Conservation (phyloP, 2,329 filamentous ascomycete genomes). For the Calonectria pseudoturangicola region DNA sequence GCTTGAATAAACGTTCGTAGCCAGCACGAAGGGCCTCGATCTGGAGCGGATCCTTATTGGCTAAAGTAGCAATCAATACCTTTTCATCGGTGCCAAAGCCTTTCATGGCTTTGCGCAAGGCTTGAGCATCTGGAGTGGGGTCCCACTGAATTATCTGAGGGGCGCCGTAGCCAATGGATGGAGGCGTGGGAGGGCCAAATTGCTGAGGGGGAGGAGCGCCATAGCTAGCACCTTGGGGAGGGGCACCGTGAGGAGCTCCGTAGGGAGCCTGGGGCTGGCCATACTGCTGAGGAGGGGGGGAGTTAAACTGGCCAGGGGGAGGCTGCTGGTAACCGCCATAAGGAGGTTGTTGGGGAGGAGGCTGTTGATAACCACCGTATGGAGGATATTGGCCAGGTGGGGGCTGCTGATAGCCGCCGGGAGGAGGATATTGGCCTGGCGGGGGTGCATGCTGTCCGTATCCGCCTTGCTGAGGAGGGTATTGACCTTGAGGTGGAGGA, state of each 20-base stretch:
- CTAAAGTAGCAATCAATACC: slow-evolving; percentile 80
- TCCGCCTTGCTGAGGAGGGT: slow-evolving; percentile 56
- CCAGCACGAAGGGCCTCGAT: slow-evolving; percentile 80
- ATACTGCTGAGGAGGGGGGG: slow-evolving; percentile 56
- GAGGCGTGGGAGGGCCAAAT: slow-evolving; percentile 72
- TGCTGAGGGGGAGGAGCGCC: slow-evolving; percentile 56
- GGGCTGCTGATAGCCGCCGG: slow-evolving; percentile 52
- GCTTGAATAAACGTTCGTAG: slow-evolving; percentile 78
- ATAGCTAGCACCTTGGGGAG: slow-evolving; percentile 54
- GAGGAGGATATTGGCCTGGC: slow-evolving; percentile 56
- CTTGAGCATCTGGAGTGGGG: slow-evolving; percentile 80
- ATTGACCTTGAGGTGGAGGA: slow-evolving; percentile 56
- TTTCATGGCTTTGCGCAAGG: slow-evolving; percentile 89
- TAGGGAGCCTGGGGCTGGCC: slow-evolving; percentile 38
- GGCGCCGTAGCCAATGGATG: slow-evolving; percentile 84
- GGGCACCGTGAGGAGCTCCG: slow-evolving; percentile 40
- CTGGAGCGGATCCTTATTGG: slow-evolving; percentile 85
- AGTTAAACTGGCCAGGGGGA: slow-evolving; percentile 62
- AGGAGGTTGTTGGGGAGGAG: slow-evolving; percentile 55
- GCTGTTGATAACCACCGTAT: slow-evolving; percentile 60
- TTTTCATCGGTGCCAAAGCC: slow-evolving; percentile 94
- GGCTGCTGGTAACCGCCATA: slow-evolving; percentile 59
- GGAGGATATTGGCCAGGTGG: slow-evolving; percentile 56
- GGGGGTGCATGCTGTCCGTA: slow-evolving; percentile 62
- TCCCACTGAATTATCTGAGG: slow-evolving; percentile 82